These are phyloP conservation scores for Microdochium bolleyi DNA, from an alignment of 2,329 filamentous ascomycete species.

Conservation along the genomic window DNA sequence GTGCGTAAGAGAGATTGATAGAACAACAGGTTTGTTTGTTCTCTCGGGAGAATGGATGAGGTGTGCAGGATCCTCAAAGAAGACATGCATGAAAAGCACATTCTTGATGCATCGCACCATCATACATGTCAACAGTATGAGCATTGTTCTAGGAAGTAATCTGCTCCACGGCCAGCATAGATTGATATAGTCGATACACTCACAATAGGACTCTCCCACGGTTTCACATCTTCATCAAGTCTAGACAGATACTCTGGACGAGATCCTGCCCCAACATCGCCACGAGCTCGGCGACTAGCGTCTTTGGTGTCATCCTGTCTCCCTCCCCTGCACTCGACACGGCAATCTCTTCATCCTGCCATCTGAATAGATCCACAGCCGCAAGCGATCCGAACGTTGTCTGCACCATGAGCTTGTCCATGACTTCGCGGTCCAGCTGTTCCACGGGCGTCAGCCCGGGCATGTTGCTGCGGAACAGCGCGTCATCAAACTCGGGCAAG, in stretches of 20 bases:
- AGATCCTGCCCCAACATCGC: constrained; percentile 57
- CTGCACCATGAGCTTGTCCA: constrained; percentile 51
- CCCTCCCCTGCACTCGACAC: not conserved
- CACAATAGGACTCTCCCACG: no score
- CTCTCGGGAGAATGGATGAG: not conserved
- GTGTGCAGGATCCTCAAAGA: no score
- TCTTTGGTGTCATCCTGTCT: constrained; percentile 46
- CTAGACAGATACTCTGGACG: constrained; percentile 47
- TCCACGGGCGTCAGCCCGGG: constrained; percentile 55
- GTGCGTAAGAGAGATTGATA: not conserved
- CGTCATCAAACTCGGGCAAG: constrained; percentile 9
- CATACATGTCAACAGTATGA: no score
- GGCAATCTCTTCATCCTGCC: constrained; percentile 44
- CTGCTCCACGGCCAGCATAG: no score
- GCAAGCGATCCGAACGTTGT: constrained; percentile 22
- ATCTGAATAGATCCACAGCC: constrained; percentile 35
- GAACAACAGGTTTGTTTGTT: not conserved
- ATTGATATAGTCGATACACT: no score
- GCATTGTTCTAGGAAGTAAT: no score
- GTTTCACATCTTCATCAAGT: constrained; percentile 30
- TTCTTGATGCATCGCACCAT: no score
- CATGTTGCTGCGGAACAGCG: constrained; percentile 54
- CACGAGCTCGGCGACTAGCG: constrained; percentile 57
- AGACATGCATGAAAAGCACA: not conserved
- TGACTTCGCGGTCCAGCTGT: constrained; percentile 44